Evolutionary conservation across 1,284 basidiomycete genomes (phyloP).

Genomic region (Meira miltonrushii): DNA sequence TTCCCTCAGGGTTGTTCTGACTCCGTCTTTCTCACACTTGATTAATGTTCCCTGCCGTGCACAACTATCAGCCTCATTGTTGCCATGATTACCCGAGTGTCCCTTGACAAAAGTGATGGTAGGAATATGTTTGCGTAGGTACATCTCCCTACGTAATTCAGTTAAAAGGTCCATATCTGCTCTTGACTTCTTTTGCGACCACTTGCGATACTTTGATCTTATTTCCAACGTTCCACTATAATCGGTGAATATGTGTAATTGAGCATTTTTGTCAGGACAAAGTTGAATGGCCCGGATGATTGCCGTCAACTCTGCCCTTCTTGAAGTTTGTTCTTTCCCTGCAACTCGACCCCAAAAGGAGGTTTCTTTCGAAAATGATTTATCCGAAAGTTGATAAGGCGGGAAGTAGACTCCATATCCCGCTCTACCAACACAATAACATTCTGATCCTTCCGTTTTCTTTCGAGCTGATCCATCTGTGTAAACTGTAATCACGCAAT

Average conservation of each 20-base stretch:
- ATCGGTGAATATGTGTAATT: conserved; percentile 67
- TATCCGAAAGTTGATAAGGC: conserved; percentile 66
- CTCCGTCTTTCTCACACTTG: too few relatives aligned
- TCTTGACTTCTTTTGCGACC: too few relatives aligned
- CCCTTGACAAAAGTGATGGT: conserved; percentile 65
- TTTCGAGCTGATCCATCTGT: conserved; percentile 73
- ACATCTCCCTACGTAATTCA: conserved; percentile 53
- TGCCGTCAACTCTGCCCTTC: conserved; percentile 33
- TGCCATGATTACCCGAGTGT: conserved; percentile 67
- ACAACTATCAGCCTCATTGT: conserved; percentile 67
- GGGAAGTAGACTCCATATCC: conserved; percentile 46
- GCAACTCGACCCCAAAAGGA: too few relatives aligned
- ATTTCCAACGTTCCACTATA: conserved; percentile 62
- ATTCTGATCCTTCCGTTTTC: conserved; percentile 59
- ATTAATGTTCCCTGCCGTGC: too few relatives aligned
- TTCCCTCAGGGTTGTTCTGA: too few relatives aligned
- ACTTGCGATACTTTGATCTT: too few relatives aligned
- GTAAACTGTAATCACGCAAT: conserved; percentile 60
- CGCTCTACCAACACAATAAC: conserved; percentile 9
- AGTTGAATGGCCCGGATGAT: conserved; percentile 69
- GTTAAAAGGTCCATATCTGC: conserved; percentile 61
- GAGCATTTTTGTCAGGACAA: conserved; percentile 57
- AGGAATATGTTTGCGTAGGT: conserved; percentile 13
- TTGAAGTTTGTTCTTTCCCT: too few relatives aligned
- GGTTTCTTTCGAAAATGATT: conserved; percentile 37